Evolutionary conservation across 345 rosid species (phyloP).

Genomic region (Ceriops tagal): DNA sequence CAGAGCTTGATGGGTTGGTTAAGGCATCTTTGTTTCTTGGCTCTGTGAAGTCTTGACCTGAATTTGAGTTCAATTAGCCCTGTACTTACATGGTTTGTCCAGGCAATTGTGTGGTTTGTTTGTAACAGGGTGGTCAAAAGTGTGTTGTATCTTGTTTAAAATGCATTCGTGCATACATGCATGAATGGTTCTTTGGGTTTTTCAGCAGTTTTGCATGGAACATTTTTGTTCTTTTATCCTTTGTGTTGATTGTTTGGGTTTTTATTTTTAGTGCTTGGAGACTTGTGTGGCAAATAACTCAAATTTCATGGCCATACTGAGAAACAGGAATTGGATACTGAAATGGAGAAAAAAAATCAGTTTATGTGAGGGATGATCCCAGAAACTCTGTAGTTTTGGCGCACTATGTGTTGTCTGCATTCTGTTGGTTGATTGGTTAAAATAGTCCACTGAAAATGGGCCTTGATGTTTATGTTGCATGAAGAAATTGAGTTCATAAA

Average conservation of each 20-base stretch:
- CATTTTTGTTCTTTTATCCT: too few species aligned
- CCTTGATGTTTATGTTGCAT: neutral
- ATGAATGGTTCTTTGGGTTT: too few species aligned
- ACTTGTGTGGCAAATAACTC: too few species aligned
- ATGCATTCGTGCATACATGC: too few species aligned
- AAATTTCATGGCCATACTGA: too few species aligned
- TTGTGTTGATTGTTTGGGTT: too few species aligned
- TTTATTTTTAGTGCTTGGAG: too few species aligned
- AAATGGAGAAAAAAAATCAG: too few species aligned
- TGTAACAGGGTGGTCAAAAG: neutral
- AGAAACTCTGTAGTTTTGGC: neutral
- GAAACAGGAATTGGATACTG: too few species aligned
- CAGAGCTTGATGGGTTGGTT: neutral
- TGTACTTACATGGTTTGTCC: neutral
- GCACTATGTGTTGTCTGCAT: neutral
- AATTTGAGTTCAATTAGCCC: neutral
- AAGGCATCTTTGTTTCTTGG: neutral
- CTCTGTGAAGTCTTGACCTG: neutral
- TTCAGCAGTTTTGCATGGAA: too few species aligned
- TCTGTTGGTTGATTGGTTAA: slow-evolving; percentile 2
- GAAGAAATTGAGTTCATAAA: neutral
- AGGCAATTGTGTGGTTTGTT: neutral
- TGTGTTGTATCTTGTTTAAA: too few species aligned
- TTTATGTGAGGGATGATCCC: neutral
- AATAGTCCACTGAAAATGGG: neutral